phyloP scores from a whole-genome alignment of 371 early-diverging fungal genomes.

The Phascolomyces articulosus region DNA sequence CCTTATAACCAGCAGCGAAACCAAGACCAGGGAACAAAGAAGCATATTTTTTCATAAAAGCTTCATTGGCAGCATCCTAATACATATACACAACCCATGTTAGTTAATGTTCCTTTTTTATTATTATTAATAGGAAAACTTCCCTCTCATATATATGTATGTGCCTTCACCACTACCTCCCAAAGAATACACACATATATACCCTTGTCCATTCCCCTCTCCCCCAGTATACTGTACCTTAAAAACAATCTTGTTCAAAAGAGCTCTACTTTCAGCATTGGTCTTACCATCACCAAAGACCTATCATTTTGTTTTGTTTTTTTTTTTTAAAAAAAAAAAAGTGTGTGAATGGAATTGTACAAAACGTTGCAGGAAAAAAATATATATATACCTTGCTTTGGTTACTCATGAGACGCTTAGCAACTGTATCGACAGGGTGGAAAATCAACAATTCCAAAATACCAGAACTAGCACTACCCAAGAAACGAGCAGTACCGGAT shows the following conservation, averaged over 20 bases:
- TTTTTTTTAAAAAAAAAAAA: neutral
- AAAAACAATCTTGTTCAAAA: constrained; percentile 81
- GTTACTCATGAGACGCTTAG: constrained; percentile 97
- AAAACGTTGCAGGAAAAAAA: neutral
- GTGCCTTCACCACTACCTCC: neutral
- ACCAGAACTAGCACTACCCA: constrained; percentile 92
- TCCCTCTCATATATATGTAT: neutral
- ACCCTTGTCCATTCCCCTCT: too few relatives aligned
- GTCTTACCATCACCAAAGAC: constrained; percentile 65
- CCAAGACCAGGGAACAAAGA: constrained; percentile 98
- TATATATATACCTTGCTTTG: constrained; percentile 66
- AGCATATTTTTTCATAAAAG: constrained; percentile 81
- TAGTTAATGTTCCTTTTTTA: neutral
- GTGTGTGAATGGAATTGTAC: neutral
- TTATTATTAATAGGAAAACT: neutral
- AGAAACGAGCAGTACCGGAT: constrained; percentile 83
- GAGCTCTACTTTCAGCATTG: constrained; percentile 59
- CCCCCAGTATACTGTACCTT: constrained; percentile 47
- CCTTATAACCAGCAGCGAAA: constrained; percentile 96
- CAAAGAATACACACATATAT: neutral
- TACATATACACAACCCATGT: neutral
- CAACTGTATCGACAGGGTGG: constrained; percentile 98
- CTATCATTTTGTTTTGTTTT: too few relatives aligned
- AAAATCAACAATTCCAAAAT: constrained; percentile 93
- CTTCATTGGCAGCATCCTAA: constrained; percentile 78